These are phyloP conservation scores for Curvularia sp. DNA, from an alignment of 2,329 filamentous ascomycete species.

Conservation along the genomic window DNA sequence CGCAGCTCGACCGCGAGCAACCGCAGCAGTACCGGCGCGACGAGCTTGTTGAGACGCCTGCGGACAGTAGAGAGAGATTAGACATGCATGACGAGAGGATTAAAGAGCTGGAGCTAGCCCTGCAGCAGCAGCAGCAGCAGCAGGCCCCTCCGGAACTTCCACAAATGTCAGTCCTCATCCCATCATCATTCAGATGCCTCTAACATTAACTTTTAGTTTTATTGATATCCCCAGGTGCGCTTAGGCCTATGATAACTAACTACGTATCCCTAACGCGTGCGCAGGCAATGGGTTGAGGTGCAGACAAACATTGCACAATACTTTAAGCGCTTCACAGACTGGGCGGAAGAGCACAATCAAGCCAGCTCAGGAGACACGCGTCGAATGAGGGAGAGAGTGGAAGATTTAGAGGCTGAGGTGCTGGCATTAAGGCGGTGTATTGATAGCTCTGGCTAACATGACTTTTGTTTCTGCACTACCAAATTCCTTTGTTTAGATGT, in stretches of 20 bases:
- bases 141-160: neutral
- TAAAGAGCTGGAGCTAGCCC: neutral
- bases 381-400: neutral
- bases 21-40: no score
- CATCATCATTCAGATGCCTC: neutral
- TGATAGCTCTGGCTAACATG: neutral
- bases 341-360: slow-evolving; percentile 24
- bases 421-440: neutral
- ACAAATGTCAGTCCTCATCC: neutral
- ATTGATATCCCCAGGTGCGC: neutral
- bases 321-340: neutral
- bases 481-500: no score
- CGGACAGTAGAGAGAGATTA: neutral
- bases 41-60: no score
- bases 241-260: neutral
- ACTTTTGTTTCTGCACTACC: neutral
- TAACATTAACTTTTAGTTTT: neutral
- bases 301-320: neutral
- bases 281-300: neutral
- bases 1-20: neutral
- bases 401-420: neutral
- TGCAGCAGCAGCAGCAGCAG: neutral
- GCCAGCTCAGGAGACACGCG: slow-evolving; percentile 23
- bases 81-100: neutral
- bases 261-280: neutral